phyloP scores from a whole-genome alignment of 2,329 filamentous ascomycete species.

The Ceratocystiopsis minuta region DNA sequence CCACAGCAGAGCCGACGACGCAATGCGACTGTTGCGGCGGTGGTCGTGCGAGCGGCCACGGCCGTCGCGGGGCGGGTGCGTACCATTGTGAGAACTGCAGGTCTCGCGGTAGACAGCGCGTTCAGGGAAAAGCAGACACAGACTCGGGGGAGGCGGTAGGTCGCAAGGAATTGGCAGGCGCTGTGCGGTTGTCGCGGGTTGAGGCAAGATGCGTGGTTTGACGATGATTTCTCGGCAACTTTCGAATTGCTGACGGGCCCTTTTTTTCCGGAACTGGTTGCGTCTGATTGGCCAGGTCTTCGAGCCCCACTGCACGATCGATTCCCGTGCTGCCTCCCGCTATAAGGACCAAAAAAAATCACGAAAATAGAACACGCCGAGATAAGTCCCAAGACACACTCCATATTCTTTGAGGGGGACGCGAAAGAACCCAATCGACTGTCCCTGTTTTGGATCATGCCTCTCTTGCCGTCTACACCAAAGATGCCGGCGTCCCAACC shows the following conservation, averaged over 20 bases:
- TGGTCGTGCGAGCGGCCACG: no score
- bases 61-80: background rate
- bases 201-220: no score
- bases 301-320: background rate
- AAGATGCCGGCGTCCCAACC: conserved; percentile 4
- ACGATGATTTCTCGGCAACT: conserved; percentile 7
- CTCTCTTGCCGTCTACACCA: background rate
- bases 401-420: no score
- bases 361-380: no score
- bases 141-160: no score
- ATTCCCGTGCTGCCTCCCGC: background rate
- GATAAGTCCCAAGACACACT: no score
- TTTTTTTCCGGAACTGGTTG: conserved; percentile 9
- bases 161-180: no score
- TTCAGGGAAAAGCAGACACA: no score
- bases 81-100: conserved; percentile 7
- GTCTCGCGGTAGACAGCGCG: no score
- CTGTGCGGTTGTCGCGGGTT: no score
- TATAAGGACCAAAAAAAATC: background rate
- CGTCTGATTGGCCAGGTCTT: conserved; percentile 19
- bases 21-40: background rate
- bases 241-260: conserved; percentile 9
- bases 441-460: no score
- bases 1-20: background rate
- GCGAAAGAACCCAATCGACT: no score